These are phyloP conservation scores for Penicillium chermesinum DNA, from an alignment of 495 filamentous ascomycete species.

Conservation along the genomic window DNA sequence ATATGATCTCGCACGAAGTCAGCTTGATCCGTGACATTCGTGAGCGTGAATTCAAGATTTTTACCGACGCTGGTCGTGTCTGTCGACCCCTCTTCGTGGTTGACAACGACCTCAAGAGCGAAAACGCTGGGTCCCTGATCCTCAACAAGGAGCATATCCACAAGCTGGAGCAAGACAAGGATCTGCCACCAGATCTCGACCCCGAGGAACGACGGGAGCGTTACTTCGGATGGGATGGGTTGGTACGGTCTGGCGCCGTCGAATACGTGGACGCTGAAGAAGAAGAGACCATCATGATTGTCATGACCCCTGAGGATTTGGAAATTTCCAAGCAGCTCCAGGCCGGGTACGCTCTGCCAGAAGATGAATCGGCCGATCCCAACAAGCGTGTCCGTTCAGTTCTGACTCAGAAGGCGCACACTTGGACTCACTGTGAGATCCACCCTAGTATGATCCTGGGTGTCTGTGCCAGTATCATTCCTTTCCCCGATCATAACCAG, in stretches of 20 bases:
- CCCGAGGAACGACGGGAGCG: constrained; percentile 53
- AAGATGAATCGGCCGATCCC: constrained; percentile 53
- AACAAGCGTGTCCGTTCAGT: constrained; percentile 83
- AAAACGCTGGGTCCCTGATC: constrained; percentile 69
- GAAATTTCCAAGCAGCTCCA: constrained; percentile 63
- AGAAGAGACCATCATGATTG: constrained; percentile 97
- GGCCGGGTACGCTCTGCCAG: constrained; percentile 57
- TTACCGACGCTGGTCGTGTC: constrained; percentile 93
- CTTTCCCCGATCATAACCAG: constrained; percentile 98
- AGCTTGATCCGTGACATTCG: constrained; percentile 92
- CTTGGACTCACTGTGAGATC: constrained; percentile 97
- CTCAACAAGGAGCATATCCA: constrained; percentile 76
- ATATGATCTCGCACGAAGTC: constrained; percentile 79
- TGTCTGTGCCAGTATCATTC: constrained; percentile 98
- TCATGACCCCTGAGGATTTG: constrained; percentile 95
- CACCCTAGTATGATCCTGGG: constrained; percentile 98
- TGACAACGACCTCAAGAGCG: constrained; percentile 64
- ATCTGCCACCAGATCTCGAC: constrained; percentile 51
- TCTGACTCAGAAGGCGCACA: constrained; percentile 74
- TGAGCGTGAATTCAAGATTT: constrained; percentile 96
- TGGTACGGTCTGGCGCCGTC: constrained; percentile 74
- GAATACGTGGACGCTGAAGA: constrained; percentile 98
- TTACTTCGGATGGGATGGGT: constrained; percentile 80
- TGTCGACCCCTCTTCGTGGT: constrained; percentile 90
- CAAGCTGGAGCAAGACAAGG: constrained; percentile 63